phyloP scores from a whole-genome alignment of 225 moss, liverwort and hornwort species.

The Takakia lepidozioides region DNA sequence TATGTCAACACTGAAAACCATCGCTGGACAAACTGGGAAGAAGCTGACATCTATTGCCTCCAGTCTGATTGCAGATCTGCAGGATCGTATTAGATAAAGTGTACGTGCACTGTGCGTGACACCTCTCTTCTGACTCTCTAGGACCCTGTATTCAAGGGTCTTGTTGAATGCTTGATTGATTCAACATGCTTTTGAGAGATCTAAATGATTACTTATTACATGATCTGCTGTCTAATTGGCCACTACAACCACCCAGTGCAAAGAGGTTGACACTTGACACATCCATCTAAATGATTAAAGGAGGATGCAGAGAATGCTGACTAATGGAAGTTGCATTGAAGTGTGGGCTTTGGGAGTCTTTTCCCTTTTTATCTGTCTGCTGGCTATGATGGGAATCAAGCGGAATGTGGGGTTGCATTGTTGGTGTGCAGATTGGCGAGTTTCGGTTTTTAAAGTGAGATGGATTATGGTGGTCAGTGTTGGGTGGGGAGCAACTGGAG shows the following conservation, averaged over 20 bases:
- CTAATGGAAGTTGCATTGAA: neutral
- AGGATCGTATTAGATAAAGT: conserved; percentile 88
- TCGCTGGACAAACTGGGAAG: conserved; percentile 96
- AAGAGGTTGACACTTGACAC: neutral
- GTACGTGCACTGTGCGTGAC: conserved; percentile 18
- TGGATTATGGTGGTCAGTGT: neutral
- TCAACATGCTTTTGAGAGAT: neutral
- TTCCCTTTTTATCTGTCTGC: no score
- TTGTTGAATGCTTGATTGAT: neutral
- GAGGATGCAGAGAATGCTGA: neutral
- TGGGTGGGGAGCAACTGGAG: conserved; percentile 4
- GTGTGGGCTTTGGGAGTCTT: neutral
- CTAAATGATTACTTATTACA: neutral
- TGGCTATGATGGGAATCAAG: no score
- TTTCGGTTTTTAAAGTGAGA: conserved; percentile 19
- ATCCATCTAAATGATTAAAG: neutral
- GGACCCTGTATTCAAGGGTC: neutral
- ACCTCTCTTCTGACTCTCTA: conserved; percentile 1
- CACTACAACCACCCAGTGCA: neutral
- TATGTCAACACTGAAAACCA: conserved; percentile 79
- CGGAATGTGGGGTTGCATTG: neutral
- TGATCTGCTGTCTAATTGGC: neutral
- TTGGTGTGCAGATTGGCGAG: conserved; percentile 21
- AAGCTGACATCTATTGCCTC: conserved; percentile 93
- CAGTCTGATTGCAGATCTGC: conserved; percentile 84